These are phyloP conservation scores for Debaryomyces psychrophilus DNA, from an alignment of 1,139 yeast species.

Conservation along the genomic window DNA sequence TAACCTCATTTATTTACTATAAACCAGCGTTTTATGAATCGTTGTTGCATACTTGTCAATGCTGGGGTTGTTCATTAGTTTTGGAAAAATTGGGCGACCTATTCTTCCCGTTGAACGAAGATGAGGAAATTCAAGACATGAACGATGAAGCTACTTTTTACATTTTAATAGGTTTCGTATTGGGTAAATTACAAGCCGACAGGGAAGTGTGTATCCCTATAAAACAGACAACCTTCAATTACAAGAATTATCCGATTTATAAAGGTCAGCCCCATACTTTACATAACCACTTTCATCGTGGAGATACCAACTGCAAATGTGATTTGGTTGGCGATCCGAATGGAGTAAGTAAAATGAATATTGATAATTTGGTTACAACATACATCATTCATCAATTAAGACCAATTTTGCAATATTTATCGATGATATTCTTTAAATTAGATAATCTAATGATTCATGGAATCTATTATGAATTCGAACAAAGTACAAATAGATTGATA, in stretches of 20 bases:
- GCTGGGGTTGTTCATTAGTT: constrained; percentile 40
- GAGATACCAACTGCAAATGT: constrained; percentile 26
- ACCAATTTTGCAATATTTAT: constrained; percentile 35
- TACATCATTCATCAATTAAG: constrained; percentile 40
- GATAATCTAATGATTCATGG: constrained; percentile 43
- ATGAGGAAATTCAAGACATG: constrained; percentile 17
- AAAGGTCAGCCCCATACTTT: constrained; percentile 44
- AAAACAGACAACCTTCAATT: constrained; percentile 30
- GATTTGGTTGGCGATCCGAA: constrained; percentile 26
- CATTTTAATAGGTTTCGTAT: constrained; percentile 37
- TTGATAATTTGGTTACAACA: constrained; percentile 41
- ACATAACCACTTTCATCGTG: constrained; percentile 35
- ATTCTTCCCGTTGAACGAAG: constrained; percentile 30
- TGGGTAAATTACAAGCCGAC: constrained; percentile 42
- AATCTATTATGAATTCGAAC: constrained; percentile 31
- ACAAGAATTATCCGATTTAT: constrained; percentile 36
- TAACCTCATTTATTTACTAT: constrained; percentile 44
- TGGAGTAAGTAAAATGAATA: constrained; percentile 26
- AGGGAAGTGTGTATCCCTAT: constrained; percentile 45
- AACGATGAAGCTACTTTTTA: constrained; percentile 35
- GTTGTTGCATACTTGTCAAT: constrained; percentile 40
- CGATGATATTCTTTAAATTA: constrained; percentile 27
- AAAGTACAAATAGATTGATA: constrained; percentile 17
- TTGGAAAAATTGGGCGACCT: constrained; percentile 26
- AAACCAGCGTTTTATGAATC: constrained; percentile 42